Evolutionary conservation across 768 basidiomycete genomes (phyloP).

Genomic region (Tylopilus intermedius): DNA sequence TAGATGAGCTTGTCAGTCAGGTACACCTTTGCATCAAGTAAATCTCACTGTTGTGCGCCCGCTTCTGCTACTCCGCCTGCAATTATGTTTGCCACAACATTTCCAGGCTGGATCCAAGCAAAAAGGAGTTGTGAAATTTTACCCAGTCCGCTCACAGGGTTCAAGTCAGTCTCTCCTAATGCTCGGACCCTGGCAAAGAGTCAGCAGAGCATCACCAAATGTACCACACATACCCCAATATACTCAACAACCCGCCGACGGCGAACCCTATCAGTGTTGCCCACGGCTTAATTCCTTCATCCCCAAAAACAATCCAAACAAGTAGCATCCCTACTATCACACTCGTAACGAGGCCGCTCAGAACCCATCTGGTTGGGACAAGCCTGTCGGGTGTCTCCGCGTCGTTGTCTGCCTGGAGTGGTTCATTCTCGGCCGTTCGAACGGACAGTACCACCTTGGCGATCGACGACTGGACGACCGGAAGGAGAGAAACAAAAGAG

Average conservation of each 20-base stretch:
- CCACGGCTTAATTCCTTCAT: conserved; percentile 92
- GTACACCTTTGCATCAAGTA: not conserved
- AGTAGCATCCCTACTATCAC: conserved; percentile 66
- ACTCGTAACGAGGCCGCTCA: conserved; percentile 58
- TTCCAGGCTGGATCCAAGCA: conserved; percentile 90
- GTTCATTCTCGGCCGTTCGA: conserved; percentile 23
- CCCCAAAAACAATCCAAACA: conserved; percentile 86
- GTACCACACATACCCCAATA: conserved; percentile 65
- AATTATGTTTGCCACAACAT: conserved; percentile 96
- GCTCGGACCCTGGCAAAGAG: conserved; percentile 68
- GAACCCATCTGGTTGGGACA: conserved; percentile 77
- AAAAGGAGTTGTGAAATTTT: conserved; percentile 94
- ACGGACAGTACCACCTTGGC: conserved; percentile 29
- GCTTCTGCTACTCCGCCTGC: conserved; percentile 96
- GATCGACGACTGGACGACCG: conserved; percentile 58
- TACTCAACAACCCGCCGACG: conserved; percentile 76
- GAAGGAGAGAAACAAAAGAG: conserved; percentile 78
- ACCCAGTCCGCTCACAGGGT: conserved; percentile 87
- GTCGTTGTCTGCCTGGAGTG: conserved; percentile 47
- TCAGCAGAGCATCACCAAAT: conserved; percentile 5
- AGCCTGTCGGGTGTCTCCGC: conserved; percentile 74
- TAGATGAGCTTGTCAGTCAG: conserved; percentile 26
- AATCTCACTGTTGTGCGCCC: conserved; percentile 79
- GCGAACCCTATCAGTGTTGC: conserved; percentile 83
- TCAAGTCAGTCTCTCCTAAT: conserved; percentile 91